Evolutionary conservation across 2,329 filamentous ascomycete species (phyloP).

Genomic region (Decorospora gaudefroyi): DNA sequence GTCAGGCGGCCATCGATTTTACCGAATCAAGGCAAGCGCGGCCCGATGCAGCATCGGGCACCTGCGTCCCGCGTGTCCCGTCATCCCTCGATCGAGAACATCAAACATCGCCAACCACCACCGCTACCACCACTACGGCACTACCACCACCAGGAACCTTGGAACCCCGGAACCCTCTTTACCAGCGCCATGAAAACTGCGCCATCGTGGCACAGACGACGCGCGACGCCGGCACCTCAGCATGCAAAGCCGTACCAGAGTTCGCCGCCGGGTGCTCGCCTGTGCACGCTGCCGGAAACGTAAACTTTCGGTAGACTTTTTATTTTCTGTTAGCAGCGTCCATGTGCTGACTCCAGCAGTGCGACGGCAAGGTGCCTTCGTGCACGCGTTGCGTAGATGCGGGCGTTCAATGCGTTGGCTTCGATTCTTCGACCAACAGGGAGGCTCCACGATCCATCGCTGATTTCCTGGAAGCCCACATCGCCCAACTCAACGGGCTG

Average conservation of each 20-base stretch:
- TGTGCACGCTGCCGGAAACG: conserved; percentile 46
- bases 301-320: conserved; percentile 39
- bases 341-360: conserved; percentile 26
- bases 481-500: conserved; percentile 33
- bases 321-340: conserved; percentile 2
- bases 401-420: conserved; percentile 40
- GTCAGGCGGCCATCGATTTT: too few species aligned
- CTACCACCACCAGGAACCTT: too few species aligned
- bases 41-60: conserved; percentile 15
- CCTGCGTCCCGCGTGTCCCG: conserved; percentile 16
- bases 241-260: conserved; percentile 44
- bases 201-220: conserved; percentile 17
- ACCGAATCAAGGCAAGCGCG: conserved; percentile 28
- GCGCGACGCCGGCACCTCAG: conserved; percentile 18
- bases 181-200: conserved; percentile 30
- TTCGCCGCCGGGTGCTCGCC: conserved; percentile 43
- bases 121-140: conserved; percentile 2
- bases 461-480: conserved; percentile 42
- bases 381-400: conserved; percentile 43
- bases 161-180: too few species aligned
- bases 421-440: conserved; percentile 42
- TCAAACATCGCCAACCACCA: conserved; percentile 17
- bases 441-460: conserved; percentile 43
- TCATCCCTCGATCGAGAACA: conserved; percentile 11
- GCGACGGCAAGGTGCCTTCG: conserved; percentile 44